Evolutionary conservation across 2,329 filamentous ascomycete species (phyloP).

Genomic region (Botrytis hyacinthi): DNA sequence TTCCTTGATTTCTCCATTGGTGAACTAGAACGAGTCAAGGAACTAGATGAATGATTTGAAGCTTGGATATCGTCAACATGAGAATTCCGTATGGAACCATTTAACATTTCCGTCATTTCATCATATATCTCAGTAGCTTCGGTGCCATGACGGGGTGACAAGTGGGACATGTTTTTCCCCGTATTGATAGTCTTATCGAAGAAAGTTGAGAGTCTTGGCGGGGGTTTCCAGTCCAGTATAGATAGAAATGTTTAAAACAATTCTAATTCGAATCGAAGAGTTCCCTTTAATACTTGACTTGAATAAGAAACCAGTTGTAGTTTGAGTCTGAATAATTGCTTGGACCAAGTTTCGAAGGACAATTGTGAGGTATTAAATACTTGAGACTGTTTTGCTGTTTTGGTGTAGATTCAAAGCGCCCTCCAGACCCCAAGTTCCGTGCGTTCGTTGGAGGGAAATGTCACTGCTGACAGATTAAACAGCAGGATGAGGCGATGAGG

Average conservation of each 20-base stretch:
- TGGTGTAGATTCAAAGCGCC: background rate
- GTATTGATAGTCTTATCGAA: background rate
- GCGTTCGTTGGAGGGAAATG: background rate
- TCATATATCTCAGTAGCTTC: background rate
- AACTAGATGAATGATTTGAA: background rate
- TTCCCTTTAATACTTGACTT: background rate
- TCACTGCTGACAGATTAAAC: background rate
- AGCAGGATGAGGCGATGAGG: background rate
- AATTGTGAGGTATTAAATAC: slow-evolving; percentile 9
- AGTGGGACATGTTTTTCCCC: slow-evolving; percentile 9
- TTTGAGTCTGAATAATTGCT: slow-evolving; percentile 4
- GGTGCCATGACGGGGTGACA: background rate
- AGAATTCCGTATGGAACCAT: background rate
- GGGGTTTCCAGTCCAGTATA: background rate
- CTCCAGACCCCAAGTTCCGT: background rate
- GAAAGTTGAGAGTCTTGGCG: slow-evolving; percentile 14
- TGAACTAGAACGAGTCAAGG: background rate
- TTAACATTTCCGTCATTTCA: background rate
- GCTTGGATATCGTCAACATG: slow-evolving; percentile 9
- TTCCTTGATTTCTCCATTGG: slow-evolving; percentile 7
- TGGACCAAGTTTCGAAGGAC: too few species aligned
- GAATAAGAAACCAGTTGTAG: background rate
- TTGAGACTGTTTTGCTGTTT: background rate
- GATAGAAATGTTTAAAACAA: background rate
- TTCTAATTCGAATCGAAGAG: background rate